These are phyloP conservation scores for Fusarium chuoi DNA, from an alignment of 2,329 filamentous ascomycete species.

Conservation along the genomic window DNA sequence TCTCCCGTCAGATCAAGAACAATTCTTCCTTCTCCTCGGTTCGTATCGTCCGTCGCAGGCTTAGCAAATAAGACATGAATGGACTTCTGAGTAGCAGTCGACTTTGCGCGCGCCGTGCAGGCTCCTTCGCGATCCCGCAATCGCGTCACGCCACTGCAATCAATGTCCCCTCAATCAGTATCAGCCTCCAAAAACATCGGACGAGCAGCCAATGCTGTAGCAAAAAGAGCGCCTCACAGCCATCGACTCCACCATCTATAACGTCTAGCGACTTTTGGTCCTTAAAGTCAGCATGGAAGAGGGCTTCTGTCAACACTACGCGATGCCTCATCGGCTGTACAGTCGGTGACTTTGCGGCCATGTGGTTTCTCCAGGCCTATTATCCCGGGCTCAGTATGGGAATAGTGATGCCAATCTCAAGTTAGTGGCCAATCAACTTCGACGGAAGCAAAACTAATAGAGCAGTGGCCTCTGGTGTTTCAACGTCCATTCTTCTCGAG, in stretches of 20 bases:
- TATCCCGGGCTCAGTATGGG: constrained; percentile 59
- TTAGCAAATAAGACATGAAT: not conserved
- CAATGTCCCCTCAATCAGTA: not conserved
- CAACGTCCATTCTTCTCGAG: constrained; percentile 63
- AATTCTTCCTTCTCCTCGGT: accelerated
- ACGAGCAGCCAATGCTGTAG: constrained; percentile 24
- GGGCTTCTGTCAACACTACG: constrained; percentile 64
- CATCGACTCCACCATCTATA: not conserved
- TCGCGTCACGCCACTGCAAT: not conserved
- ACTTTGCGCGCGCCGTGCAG: not conserved
- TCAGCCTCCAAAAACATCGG: constrained; percentile 5
- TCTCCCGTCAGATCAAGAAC: not conserved
- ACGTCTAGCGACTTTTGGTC: constrained; percentile 47
- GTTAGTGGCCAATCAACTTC: constrained; percentile 42
- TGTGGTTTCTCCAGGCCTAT: constrained; percentile 64
- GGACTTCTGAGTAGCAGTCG: accelerated
- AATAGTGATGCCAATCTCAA: constrained; percentile 63
- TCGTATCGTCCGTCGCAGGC: accelerated
- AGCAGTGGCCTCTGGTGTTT: constrained; percentile 62
- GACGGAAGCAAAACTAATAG: accelerated
- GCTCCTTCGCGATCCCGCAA: not conserved
- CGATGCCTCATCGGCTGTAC: constrained; percentile 67
- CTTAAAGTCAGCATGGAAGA: constrained; percentile 54
- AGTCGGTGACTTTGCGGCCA: constrained; percentile 63
- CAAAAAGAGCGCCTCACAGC: not conserved